phyloP scores from a whole-genome alignment of 768 basidiomycete species.

The Tubosaeta sp. region DNA sequence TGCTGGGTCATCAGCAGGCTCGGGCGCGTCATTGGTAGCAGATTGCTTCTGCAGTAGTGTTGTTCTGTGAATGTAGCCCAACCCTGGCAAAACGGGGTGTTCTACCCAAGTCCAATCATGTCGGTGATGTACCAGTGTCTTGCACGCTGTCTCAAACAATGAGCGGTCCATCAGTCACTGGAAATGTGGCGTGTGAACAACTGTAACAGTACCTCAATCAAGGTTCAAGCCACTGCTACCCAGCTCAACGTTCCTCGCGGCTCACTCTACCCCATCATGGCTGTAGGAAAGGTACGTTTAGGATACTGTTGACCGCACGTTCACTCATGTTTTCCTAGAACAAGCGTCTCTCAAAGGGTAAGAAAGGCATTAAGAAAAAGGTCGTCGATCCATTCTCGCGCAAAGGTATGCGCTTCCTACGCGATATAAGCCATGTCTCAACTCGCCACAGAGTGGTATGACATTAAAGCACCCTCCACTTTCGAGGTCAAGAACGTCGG shows the following conservation, averaged over 20 bases:
- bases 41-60: slow-evolving; percentile 19
- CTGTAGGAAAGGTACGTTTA: slow-evolving; percentile 77
- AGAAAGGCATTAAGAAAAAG: slow-evolving; percentile 99
- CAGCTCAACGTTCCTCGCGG: slow-evolving; percentile 36
- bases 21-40: slow-evolving; percentile 9
- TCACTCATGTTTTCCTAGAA: slow-evolving; percentile 50
- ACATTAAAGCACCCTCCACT: slow-evolving; percentile 96
- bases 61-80: slow-evolving; percentile 47
- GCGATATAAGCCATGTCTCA: background rate
- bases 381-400: slow-evolving; percentile 99
- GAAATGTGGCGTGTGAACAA: slow-evolving; percentile 39
- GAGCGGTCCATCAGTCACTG: slow-evolving; percentile 40
- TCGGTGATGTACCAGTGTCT: slow-evolving; percentile 41
- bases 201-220: slow-evolving; percentile 39
- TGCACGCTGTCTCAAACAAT: slow-evolving; percentile 59
- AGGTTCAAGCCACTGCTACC: slow-evolving; percentile 56
- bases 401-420: slow-evolving; percentile 63
- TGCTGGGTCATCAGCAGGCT: slow-evolving; percentile 37
- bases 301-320: background rate
- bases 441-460: slow-evolving; percentile 84
- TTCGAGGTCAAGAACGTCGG: slow-evolving; percentile 97
- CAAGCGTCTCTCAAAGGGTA: slow-evolving; percentile 96
- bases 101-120: slow-evolving; percentile 61
- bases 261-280: slow-evolving; percentile 56
- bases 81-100: slow-evolving; percentile 42